These are phyloP conservation scores for Penicillium silybi DNA, from an alignment of 495 filamentous ascomycete genomes.

Conservation along the genomic window DNA sequence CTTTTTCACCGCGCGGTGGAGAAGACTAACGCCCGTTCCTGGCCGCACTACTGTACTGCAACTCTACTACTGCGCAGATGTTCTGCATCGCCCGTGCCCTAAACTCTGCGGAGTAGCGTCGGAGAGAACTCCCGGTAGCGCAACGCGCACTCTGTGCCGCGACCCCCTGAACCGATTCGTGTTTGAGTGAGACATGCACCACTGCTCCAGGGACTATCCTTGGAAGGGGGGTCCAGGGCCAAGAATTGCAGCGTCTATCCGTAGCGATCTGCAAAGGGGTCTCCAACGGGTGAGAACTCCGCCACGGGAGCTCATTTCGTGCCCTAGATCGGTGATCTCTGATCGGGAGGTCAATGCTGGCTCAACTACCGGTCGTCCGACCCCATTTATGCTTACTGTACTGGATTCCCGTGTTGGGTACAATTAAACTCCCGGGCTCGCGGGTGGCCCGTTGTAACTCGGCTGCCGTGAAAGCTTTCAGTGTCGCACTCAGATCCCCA, in stretches of 20 bases:
- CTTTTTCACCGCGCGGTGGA: not conserved
- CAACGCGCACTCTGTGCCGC: conserved; percentile 1
- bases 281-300: not conserved
- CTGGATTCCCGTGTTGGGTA: conserved; percentile 8
- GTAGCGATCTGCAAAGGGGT: not conserved
- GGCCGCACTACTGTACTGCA: conserved; percentile 16
- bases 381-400: conserved; percentile 13
- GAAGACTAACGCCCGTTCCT: conserved; percentile 9
- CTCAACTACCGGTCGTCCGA: conserved; percentile 3
- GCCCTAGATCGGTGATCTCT: not conserved
- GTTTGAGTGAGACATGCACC: conserved; percentile 12
- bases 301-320: not conserved
- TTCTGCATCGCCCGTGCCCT: conserved; percentile 17
- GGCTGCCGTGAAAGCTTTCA: conserved; percentile 1
- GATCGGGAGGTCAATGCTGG: not conserved
- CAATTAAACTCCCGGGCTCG: not conserved
- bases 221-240: not conserved
- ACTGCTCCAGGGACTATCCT: not conserved
- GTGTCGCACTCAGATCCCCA: conserved; percentile 4
- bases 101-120: conserved; percentile 11
- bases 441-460: conserved; percentile 4
- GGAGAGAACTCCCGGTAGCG: conserved; percentile 13
- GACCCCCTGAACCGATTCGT: conserved; percentile 14
- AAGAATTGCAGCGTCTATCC: no score
- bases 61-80: conserved; percentile 24